Base-by-base conservation (phyloP, 2,329 filamentous ascomycete genomes). In the Cladosporium sp. region DNA sequence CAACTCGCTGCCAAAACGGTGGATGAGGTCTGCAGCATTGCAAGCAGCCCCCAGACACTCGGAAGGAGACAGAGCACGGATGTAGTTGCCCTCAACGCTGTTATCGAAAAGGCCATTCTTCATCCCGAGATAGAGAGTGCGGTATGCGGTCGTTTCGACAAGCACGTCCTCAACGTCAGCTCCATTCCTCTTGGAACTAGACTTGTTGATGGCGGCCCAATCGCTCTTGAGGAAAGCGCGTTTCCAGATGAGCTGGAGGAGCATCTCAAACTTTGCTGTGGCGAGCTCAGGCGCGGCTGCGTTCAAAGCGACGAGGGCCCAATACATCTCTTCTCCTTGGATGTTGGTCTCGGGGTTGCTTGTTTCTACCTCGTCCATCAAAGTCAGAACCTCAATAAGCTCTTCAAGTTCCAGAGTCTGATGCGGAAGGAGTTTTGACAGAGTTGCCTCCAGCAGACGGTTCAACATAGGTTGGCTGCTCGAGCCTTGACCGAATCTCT, bases 201-300 rank as follows among this genome's bases (percentile, higher is more conserved):
- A 92, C 57, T 88, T 82, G 62, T 93, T 92, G 63, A 94, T 79
- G 52, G 73, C 75, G 20, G 78, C 73, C 93, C 93, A 98, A 63
- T 96, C 82, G 65, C 96, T 91, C 43, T 84, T 82, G 57, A 92
- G 78, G 61, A 86, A 86, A 54, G 89, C 85, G 48, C 93, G 82
- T 63, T 93, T 85, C 93, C 93, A 98, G 55, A 97, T 87, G n/a
- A 82, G 68, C 53, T 73, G 75, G 43, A 80, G 70, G 30, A 78
- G 64, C 27, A 75, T 70, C 20, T 84, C 77, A 55, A 78, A 76
- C 39, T 79, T 75, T n/a, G 79, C 77, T 15, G 60, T 51, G 73
- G 82, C 56, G 20, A 67, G 43, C 67, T 75, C 59, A 72, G 80
- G 62, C 72, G 77, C 67, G 72, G 76, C 61, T 71, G 79, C 48